Evolutionary conservation across 306 rosid species (phyloP).

Genomic region (Rosa chinensis): DNA sequence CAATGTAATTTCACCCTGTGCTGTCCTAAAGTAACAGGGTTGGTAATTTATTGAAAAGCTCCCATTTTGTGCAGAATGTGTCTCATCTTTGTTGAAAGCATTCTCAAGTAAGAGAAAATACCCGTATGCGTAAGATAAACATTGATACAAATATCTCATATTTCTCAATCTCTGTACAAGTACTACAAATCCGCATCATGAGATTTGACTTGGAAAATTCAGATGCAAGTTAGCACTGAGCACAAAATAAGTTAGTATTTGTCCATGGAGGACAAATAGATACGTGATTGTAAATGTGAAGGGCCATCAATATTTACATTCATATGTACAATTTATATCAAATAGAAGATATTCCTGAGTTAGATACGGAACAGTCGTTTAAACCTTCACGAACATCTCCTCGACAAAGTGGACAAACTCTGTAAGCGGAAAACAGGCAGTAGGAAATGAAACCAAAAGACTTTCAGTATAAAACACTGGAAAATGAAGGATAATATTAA

Average conservation of each 20-base stretch:
- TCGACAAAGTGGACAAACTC: slow-evolving; percentile 95
- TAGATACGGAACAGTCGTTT: slow-evolving; percentile 43
- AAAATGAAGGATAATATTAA: background rate
- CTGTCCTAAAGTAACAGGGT: background rate
- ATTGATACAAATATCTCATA: background rate
- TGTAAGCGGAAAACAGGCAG: slow-evolving; percentile 31
- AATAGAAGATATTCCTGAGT: slow-evolving; percentile 51
- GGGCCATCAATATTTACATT: slow-evolving; percentile 45
- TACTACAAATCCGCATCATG: slow-evolving; percentile 6
- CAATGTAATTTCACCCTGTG: background rate
- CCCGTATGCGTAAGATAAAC: background rate
- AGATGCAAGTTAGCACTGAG: slow-evolving; percentile 11
- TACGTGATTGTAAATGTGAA: slow-evolving; percentile 6
- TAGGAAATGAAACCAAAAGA: background rate
- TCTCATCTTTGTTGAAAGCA: background rate
- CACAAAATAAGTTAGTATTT: background rate
- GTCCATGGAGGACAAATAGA: background rate
- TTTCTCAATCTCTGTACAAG: slow-evolving; percentile 16
- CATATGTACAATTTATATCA: slow-evolving; percentile 45
- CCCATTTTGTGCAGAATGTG: background rate
- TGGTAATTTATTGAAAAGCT: background rate
- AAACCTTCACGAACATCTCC: slow-evolving; percentile 82
- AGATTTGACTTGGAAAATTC: background rate
- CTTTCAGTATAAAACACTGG: background rate
- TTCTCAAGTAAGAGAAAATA: background rate